Base-by-base conservation (phyloP, 2,329 filamentous ascomycete genomes). In the Emergomyces pasteurianus region DNA sequence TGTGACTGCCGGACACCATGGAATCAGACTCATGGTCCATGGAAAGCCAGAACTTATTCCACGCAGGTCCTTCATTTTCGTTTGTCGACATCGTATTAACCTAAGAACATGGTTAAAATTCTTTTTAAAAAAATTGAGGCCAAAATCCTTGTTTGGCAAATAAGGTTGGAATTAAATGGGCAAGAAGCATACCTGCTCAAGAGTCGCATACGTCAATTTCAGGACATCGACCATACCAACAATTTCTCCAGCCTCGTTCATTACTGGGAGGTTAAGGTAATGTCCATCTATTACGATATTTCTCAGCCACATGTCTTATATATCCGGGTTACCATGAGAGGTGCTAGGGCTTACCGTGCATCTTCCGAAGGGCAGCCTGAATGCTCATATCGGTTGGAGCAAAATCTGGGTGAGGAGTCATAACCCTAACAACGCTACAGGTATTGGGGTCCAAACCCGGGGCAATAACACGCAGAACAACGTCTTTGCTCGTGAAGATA, bases 31-130 rank as follows among this genome's bases (percentile, higher is more conserved):
- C 92, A 68, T 95, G 86, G 74, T 97, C 85, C 68, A 99, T 86
- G 0, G 94, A 97, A 66, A 97, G 81, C 94, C 94, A 99, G 79
- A 99, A 99, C 76, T 97, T 99, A 80, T 96, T 97, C 94, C 94
- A 99, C 7, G 94, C 94, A 5, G 94, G 94, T 0, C 94, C 94
- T 76, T 99, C 94, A 68, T 85, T 90, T 71, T 96, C 92, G 49
- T 84, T 84, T 59, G 86, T 91, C 47, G 84, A 86, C 87, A 99
- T 97, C 62, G 90, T 91, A 79, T 97, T 97, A 71, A 87, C 86
- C 81, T 87, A 65, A 18, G 58, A 55, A 26, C 53, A 62, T 9
- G 53, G 57, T 31, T 31, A 31, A 31, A 31, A 31, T 31, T 7
- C 3, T 31, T 31, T 31, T 31, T 31, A 50, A 40, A 43, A 54